Evolutionary conservation across 208 protist species (phyloP), one percentile per base, ranked within the genome.

Genomic region (Vickermania ingenoplastis): DNA sequence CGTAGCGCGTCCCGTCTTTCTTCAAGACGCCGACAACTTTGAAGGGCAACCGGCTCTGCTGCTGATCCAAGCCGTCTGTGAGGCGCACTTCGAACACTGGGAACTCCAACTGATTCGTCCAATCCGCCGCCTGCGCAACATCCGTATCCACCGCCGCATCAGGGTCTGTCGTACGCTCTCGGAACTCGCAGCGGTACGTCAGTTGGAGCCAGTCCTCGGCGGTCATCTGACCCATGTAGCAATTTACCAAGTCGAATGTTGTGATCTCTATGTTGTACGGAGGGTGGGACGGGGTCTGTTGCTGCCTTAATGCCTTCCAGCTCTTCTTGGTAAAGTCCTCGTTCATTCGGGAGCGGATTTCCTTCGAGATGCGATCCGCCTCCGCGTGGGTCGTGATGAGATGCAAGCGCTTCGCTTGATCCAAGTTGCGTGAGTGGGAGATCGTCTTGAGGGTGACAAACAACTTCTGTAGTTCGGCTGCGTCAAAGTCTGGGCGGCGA

Each of bases 141-240:
- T 45, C 36, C 36, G 36, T 17, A n/a, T n/a, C 36, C 36, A 45
- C 17, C 36, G 36, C 36, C 36, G 7, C 36, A n/a, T n/a, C n/a
- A n/a, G n/a, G n/a, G n/a, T n/a, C n/a, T n/a, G n/a, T n/a, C 23
- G 56, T 49, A n/a, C 89, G 70, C 64, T 95, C 74, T 22, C 77
- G 80, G 64, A 77, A 91, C 67, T 91, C 85, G 61, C 83, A 92
- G 57, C 72, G 77, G 61, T 90, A 91, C 17, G 89, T 95, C 27
- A 92, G 81, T 67, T 95, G 89, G 22, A 95, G 67, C 85, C 89
- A 95, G 56, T 95, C 89, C 23, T 95, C 89, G 56, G 88, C 68
- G 22, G 84, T 77, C 85, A 95, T 91, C 69, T 92, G 84, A 0
- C 89, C 89, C 83, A 92, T 83, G 71, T 92, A 95, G 70, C 83